A percentile compares a stretch with the other conserved stretches of the same genome.
phyloP scores from a whole-genome alignment of 805 yeast species.

The Osmozyma mogii region DNA sequence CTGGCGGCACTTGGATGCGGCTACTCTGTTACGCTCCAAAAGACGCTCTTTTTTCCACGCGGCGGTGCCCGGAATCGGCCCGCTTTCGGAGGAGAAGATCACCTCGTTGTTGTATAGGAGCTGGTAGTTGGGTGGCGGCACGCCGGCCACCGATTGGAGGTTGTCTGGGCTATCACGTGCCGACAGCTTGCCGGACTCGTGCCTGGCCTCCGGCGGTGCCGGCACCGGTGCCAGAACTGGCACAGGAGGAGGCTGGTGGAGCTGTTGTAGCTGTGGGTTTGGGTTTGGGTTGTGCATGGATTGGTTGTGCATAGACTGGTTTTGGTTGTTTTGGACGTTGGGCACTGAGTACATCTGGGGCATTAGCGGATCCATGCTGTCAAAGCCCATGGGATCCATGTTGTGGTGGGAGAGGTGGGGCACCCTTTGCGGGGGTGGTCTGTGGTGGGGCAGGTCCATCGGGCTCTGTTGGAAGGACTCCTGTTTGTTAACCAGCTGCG shows the following conservation, averaged over 20 bases:
- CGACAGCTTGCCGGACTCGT: too few relatives aligned
- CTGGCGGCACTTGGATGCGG: constrained; percentile 63
- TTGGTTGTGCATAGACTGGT: background rate
- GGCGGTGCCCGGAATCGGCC: constrained; percentile 55
- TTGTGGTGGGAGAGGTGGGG: constrained; percentile 11
- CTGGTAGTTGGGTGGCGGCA: constrained; percentile 43
- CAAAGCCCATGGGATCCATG: too few relatives aligned
- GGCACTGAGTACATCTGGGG: background rate
- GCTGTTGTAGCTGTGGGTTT: too few relatives aligned
- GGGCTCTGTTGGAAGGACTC: background rate
- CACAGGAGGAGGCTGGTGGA: background rate
- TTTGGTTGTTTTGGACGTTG: background rate
- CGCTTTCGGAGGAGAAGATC: constrained; percentile 44
- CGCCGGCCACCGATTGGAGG: constrained; percentile 25
- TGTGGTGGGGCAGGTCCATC: constrained; percentile 1
- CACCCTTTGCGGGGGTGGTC: constrained; percentile 5
- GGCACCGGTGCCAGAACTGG: background rate
- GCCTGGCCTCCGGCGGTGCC: background rate
- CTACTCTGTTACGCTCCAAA: constrained; percentile 56
- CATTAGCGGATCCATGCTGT: constrained; percentile 1
- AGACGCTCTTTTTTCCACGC: constrained; percentile 63
- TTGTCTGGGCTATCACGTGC: too few relatives aligned
- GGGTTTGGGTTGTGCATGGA: background rate
- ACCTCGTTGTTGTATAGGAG: constrained; percentile 49
- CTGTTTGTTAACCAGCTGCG: constrained; percentile 1